Evolutionary conservation across 1,284 basidiomycete species (phyloP).

Genomic region (Amylostereum areolatum): DNA sequence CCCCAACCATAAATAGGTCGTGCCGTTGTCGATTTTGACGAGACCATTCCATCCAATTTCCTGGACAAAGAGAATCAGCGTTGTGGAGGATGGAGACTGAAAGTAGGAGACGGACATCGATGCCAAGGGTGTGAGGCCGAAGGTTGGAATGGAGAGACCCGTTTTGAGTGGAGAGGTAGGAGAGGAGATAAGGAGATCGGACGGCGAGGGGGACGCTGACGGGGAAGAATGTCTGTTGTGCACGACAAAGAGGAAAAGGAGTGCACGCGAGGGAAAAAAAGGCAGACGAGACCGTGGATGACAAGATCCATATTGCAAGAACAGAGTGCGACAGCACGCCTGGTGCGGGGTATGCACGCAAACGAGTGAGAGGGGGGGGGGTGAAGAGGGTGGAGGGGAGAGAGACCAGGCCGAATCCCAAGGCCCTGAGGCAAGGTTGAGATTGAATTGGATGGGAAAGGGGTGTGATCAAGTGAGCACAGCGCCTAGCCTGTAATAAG

Average conservation of each 20-base stretch:
- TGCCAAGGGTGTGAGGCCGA: slow-evolving; percentile 7
- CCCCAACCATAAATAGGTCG: background rate
- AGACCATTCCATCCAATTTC: background rate
- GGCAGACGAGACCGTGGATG: too few species aligned
- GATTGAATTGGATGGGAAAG: too few species aligned
- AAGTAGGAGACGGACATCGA: background rate
- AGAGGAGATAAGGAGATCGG: background rate
- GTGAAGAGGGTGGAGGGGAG: too few species aligned
- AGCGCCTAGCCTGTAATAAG: too few species aligned
- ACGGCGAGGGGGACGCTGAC: background rate
- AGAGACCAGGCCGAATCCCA: too few species aligned
- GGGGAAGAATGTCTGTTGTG: background rate
- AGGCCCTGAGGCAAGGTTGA: too few species aligned
- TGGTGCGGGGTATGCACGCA: too few species aligned
- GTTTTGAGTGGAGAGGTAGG: slow-evolving; percentile 1
- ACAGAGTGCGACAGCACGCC: too few species aligned
- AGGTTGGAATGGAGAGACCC: background rate
- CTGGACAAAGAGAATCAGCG: background rate
- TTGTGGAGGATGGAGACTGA: background rate
- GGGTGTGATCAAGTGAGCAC: too few species aligned
- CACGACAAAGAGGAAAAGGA: background rate
- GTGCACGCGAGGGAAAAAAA: background rate
- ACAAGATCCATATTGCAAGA: too few species aligned
- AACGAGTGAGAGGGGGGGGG: too few species aligned
- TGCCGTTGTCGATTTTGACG: background rate